Evolutionary conservation across 192 early-diverging fungal genomes (phyloP), one percentile per base, ranked within the genome.

Genomic region (Coemansia sp.): DNA sequence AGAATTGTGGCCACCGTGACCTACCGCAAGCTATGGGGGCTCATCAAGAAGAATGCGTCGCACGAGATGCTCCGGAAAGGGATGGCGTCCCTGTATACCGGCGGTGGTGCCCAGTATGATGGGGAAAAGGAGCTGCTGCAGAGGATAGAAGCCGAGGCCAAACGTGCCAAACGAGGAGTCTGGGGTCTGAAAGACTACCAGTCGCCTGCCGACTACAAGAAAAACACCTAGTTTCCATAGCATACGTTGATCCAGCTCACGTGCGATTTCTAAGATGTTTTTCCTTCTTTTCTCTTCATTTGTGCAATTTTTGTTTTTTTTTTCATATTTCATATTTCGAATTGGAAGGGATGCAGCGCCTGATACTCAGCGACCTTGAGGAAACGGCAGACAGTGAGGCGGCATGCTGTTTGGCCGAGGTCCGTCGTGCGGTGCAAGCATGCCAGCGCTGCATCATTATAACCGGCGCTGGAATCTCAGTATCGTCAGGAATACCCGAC

Each of bases 401-500:
- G 14, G 48, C 55, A 26, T 14, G 31, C 6, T 3, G 5, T 11
- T 13, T 53, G 19, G 5, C 30, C 23, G 60, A 68, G n/a, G 48
- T 71, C 7, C 72, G 65, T 47, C 74, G 68, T 18, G 74, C 74
- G 8, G 68, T 78, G 15, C 59, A 56, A 33, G 60, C 37, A 12
- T 53, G 60, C 61, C 67, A 78, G 63, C 63, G 68, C 1, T 78
- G 74, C 52, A 55, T 78, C 13, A 65, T 78, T 35, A 78, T 78
- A 40, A 78, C 74, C 0, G 74, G 74, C 18, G 91, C 91, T 3
- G 91, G 93, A 23, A 87, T 89, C 9, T 96, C 94, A 0, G 94
- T 96, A 0, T 93, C 91, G 6, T 96, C 92, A 19, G 96, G 94
- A 18, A 96, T 98, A 46, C 96, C 96, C 12, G 96, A 98, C 56